Evolutionary conservation across 805 yeast genomes (phyloP).

Genomic region (Nematodospora valgi): DNA sequence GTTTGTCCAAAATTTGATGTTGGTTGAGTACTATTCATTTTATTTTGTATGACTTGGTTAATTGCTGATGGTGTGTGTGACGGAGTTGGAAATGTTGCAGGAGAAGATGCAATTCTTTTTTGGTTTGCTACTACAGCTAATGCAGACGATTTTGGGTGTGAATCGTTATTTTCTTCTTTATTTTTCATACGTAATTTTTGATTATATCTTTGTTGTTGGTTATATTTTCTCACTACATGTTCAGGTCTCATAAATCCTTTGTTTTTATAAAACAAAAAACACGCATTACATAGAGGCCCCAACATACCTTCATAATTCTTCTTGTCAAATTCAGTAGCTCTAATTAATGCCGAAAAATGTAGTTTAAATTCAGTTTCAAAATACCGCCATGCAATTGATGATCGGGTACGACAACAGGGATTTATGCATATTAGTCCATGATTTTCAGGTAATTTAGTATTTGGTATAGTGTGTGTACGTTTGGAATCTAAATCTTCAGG

Average conservation of each 20-base stretch:
- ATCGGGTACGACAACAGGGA: conserved; percentile 35
- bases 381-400: conserved; percentile 42
- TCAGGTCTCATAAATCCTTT: conserved; percentile 46
- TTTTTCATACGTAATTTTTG: conserved; percentile 7
- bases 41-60: conserved; percentile 34
- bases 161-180: not conserved
- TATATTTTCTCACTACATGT: conserved; percentile 42
- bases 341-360: conserved; percentile 33
- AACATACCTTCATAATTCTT: conserved; percentile 44
- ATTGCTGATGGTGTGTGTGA: conserved; percentile 37
- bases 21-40: conserved; percentile 2
- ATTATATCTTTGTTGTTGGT: conserved; percentile 43
- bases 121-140: not conserved
- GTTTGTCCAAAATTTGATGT: not conserved
- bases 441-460: conserved; percentile 32
- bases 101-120: conserved; percentile 21
- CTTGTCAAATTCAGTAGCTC: conserved; percentile 37
- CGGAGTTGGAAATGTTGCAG: conserved; percentile 37
- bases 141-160: too few relatives aligned
- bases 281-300: conserved; percentile 46
- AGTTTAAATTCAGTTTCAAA: conserved; percentile 40
- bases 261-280: conserved; percentile 39
- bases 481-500: conserved; percentile 41
- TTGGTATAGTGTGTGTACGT: conserved; percentile 39
- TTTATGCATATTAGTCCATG: conserved; percentile 42